Evolutionary conservation across 2,329 filamentous ascomycete genomes (phyloP).

Genomic region (Shiraia sp.): DNA sequence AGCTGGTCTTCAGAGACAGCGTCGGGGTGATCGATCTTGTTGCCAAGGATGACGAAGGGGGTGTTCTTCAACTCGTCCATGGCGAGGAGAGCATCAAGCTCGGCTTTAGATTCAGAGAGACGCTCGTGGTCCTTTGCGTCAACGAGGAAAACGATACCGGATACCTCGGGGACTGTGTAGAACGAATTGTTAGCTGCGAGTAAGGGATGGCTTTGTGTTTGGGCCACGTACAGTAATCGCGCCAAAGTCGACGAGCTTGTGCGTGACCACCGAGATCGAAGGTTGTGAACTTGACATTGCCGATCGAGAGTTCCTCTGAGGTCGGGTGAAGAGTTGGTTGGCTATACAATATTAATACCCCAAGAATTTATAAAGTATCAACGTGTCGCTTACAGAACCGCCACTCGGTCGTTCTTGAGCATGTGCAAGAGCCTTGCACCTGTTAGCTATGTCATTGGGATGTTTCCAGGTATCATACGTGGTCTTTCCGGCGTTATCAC

Average conservation of each 20-base stretch:
- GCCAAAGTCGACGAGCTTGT: constrained; percentile 47
- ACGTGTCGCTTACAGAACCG: constrained; percentile 69
- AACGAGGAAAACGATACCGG: constrained; percentile 93
- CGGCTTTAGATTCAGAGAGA: constrained; percentile 90
- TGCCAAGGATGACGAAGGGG: constrained; percentile 92
- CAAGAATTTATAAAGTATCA: not conserved
- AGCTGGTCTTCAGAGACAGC: constrained; percentile 96
- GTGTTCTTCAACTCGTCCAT: constrained; percentile 98
- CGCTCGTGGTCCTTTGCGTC: constrained; percentile 97
- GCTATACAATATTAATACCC: constrained; percentile 11
- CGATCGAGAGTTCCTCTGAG: constrained; percentile 61
- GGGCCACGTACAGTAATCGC: constrained; percentile 40
- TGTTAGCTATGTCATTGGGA: constrained; percentile 11
- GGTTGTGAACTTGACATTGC: constrained; percentile 79
- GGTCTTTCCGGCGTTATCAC: constrained; percentile 94
- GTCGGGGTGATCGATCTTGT: constrained; percentile 99
- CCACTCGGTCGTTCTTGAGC: constrained; percentile 88
- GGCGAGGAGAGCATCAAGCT: constrained; percentile 87
- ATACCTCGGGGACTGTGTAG: constrained; percentile 40
- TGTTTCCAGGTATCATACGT: constrained; percentile 56
- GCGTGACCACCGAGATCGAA: constrained; percentile 66
- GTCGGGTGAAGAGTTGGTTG: constrained; percentile 57
- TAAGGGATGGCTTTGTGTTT: not conserved
- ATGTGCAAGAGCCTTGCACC: constrained; percentile 71
- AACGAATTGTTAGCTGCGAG: constrained; percentile 6